Conservation (phyloP, 139 green algal genomes). For the Chlorella ohadii region DNA sequence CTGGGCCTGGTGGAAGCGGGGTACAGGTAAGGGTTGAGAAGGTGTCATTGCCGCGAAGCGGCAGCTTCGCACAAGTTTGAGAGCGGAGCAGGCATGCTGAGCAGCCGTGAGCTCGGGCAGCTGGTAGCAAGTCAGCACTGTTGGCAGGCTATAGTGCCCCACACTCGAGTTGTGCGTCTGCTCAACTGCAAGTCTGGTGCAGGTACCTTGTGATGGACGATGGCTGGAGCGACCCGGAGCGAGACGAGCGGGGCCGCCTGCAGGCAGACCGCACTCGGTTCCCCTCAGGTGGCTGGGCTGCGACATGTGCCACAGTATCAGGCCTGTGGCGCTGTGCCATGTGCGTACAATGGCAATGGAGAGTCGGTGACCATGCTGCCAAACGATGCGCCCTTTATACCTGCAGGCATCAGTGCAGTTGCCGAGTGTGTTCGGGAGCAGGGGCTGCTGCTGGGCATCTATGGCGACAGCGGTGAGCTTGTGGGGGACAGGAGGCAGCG, state of each 20-base stretch:
- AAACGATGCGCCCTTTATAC: neutral
- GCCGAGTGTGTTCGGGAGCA: conserved; percentile 54
- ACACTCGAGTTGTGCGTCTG: no score
- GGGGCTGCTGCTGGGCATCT: conserved; percentile 78
- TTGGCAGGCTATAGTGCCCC: no score
- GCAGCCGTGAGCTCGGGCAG: no score
- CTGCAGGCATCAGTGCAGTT: conserved; percentile 55
- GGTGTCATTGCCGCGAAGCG: no score
- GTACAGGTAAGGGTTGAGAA: conserved; percentile 5
- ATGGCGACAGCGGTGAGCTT: conserved; percentile 51
- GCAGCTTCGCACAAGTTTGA: no score
- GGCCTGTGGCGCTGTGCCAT: no score
- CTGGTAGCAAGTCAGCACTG: no score
- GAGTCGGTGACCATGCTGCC: no score
- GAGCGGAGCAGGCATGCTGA: no score
- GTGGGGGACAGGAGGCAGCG: no score
- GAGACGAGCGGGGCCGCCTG: neutral
- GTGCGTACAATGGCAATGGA: no score
- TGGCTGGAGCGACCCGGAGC: conserved; percentile 11
- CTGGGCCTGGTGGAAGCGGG: conserved; percentile 43
- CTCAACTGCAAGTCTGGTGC: neutral
- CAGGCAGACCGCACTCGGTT: conserved; percentile 30
- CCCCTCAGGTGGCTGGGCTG: conserved; percentile 23
- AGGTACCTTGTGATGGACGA: conserved; percentile 19
- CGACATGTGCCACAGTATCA: no score